Conservation (phyloP, 1,139 yeast genomes). For the Yamadazyma diospyri region DNA sequence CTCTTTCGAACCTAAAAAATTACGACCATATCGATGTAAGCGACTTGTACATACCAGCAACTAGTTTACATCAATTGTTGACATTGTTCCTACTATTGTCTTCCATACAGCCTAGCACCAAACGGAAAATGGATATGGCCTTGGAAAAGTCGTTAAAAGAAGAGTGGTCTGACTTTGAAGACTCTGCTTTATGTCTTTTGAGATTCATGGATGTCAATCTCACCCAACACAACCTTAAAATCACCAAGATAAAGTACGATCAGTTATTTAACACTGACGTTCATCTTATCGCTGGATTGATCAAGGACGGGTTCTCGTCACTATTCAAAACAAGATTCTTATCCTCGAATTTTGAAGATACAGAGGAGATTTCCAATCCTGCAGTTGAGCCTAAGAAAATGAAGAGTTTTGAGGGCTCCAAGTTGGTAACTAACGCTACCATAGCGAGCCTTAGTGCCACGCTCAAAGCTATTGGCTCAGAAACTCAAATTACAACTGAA, state of each 20-base stretch:
- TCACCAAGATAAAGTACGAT: slow-evolving; percentile 23
- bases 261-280: slow-evolving; percentile 32
- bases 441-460: slow-evolving; percentile 41
- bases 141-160: slow-evolving; percentile 11
- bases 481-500: slow-evolving; percentile 24
- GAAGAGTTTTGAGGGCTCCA: slow-evolving; percentile 27
- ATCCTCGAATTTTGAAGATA: slow-evolving; percentile 12
- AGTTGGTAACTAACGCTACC: slow-evolving; percentile 37
- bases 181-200: slow-evolving; percentile 32
- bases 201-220: slow-evolving; percentile 36
- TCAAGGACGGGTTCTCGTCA: slow-evolving; percentile 26
- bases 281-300: slow-evolving; percentile 35
- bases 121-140: slow-evolving; percentile 17
- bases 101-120: slow-evolving; percentile 23
- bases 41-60: slow-evolving; percentile 29
- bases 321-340: slow-evolving; percentile 31
- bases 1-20: slow-evolving; percentile 14
- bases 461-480: slow-evolving; percentile 18
- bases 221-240: slow-evolving; percentile 18
- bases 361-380: too few species aligned
- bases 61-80: slow-evolving; percentile 33
- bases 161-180: slow-evolving; percentile 35
- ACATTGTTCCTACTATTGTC: slow-evolving; percentile 39
- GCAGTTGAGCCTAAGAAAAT: slow-evolving; percentile 2
- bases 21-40: slow-evolving; percentile 30